A percentile compares a stretch with the other conserved stretches of the same genome.
Conservation (phyloP, 1,139 yeast genomes). For the Kurtzmaniella quercitrusa region DNA sequence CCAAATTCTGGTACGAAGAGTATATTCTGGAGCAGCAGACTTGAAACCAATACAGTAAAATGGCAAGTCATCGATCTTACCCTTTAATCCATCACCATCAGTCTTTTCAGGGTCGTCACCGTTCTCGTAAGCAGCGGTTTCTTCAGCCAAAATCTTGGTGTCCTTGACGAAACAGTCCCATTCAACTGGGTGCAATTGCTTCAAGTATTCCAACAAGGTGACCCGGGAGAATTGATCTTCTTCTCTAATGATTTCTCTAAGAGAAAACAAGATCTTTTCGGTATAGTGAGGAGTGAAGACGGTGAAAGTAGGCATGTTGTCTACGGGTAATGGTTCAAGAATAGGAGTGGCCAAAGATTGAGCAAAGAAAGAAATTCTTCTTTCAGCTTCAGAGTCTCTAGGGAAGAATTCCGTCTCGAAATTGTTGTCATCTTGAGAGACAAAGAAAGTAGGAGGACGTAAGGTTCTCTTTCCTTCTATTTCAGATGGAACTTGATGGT, state of each 20-base stretch:
- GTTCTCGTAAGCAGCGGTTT: slow-evolving; percentile 81
- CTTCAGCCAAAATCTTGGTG: slow-evolving; percentile 97
- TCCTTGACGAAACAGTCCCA: slow-evolving; percentile 99
- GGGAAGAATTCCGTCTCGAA: slow-evolving; percentile 96
- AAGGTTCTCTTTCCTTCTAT: slow-evolving; percentile 97
- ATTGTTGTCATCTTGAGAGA: slow-evolving; percentile 94
- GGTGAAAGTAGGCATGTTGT: slow-evolving; percentile 98
- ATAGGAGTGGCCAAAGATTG: slow-evolving; percentile 98
- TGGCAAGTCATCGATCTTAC: slow-evolving; percentile 94
- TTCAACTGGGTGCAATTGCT: slow-evolving; percentile 97
- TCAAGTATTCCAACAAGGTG: slow-evolving; percentile 90
- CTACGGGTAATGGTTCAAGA: slow-evolving; percentile 97
- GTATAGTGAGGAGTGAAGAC: slow-evolving; percentile 97
- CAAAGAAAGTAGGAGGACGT: slow-evolving; percentile 98
- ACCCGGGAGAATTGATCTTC: slow-evolving; percentile 98
- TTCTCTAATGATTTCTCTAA: slow-evolving; percentile 97
- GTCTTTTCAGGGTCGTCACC: slow-evolving; percentile 60
- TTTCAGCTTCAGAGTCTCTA: slow-evolving; percentile 93
- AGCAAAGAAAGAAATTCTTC: slow-evolving; percentile 98
- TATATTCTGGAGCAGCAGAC: slow-evolving; percentile 98
- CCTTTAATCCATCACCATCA: slow-evolving; percentile 71
- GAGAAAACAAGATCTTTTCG: slow-evolving; percentile 89
- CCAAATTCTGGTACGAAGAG: slow-evolving; percentile 98
- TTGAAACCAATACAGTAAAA: slow-evolving; percentile 99
- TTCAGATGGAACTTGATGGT: slow-evolving; percentile 97